phyloP scores from a whole-genome alignment of 2,329 filamentous ascomycete genomes.

The Pseudocercospora pini-densiflorae region DNA sequence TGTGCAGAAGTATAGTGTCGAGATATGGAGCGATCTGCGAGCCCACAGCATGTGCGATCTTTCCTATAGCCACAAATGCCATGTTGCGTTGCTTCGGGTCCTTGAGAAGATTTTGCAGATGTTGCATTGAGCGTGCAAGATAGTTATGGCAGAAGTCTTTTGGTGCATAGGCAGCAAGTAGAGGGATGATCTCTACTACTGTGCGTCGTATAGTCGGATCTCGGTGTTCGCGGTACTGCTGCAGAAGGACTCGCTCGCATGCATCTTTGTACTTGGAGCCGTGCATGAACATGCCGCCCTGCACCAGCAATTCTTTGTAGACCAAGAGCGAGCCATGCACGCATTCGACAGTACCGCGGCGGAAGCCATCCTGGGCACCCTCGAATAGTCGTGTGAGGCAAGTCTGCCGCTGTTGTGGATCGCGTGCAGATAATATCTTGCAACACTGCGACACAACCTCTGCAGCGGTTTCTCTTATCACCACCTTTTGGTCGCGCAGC shows the following conservation, averaged over 20 bases:
- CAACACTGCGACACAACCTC: constrained; percentile 95
- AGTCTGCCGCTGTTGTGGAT: constrained; percentile 80
- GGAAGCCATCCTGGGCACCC: constrained; percentile 79
- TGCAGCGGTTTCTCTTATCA: constrained; percentile 89
- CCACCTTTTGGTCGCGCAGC: constrained; percentile 82
- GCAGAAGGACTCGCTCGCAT: constrained; percentile 80
- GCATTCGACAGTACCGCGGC: constrained; percentile 79
- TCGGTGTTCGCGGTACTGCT: constrained; percentile 86
- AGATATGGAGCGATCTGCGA: constrained; percentile 94
- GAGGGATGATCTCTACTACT: constrained; percentile 87
- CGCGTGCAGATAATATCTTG: constrained; percentile 91
- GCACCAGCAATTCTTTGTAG: constrained; percentile 87
- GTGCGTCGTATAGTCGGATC: constrained; percentile 87
- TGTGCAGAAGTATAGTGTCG: constrained; percentile 90
- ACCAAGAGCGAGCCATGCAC: constrained; percentile 94
- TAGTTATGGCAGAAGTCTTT: constrained; percentile 86
- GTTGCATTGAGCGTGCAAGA: constrained; percentile 96
- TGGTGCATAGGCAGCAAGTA: constrained; percentile 89
- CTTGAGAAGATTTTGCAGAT: constrained; percentile 90
- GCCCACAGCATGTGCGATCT: constrained; percentile 94
- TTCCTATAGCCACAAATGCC: constrained; percentile 93
- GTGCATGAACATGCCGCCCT: constrained; percentile 99
- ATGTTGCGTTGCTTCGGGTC: constrained; percentile 93
- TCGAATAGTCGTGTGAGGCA: constrained; percentile 93
- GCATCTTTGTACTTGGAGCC: constrained; percentile 83